These are phyloP conservation scores for Conticribra guillardii DNA, from an alignment of 108 stramenopile species.

Conservation along the genomic window DNA sequence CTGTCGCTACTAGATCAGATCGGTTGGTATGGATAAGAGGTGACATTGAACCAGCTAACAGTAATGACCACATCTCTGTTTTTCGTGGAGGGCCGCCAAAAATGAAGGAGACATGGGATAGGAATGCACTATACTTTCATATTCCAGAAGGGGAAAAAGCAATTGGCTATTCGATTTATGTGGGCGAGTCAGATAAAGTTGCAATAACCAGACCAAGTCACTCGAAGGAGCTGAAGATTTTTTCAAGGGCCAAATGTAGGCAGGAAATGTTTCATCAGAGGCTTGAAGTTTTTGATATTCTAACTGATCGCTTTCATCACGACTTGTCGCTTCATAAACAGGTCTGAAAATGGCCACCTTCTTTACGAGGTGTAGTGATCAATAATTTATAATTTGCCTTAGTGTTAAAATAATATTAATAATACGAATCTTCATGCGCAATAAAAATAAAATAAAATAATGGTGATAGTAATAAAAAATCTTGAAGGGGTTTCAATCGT, in stretches of 20 bases:
- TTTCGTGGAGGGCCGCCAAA: constrained; percentile 9
- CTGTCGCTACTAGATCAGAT: constrained; percentile 7
- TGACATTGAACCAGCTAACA: constrained; percentile 30
- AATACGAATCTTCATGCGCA: too few relatives aligned
- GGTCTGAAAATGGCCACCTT: constrained; percentile 19
- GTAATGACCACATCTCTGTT: constrained; percentile 39
- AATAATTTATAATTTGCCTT: too few relatives aligned
- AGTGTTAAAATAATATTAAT: too few relatives aligned
- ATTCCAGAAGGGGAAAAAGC: constrained; percentile 1
- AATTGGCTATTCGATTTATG: not conserved
- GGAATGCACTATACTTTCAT: constrained; percentile 6
- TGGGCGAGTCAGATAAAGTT: not conserved
- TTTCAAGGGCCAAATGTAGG: constrained; percentile 16
- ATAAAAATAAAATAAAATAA: too few relatives aligned
- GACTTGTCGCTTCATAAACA: constrained; percentile 20
- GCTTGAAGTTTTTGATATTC: constrained; percentile 29
- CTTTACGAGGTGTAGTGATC: constrained; percentile 30
- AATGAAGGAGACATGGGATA: constrained; percentile 6
- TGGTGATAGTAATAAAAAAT: too few relatives aligned
- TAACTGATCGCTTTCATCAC: constrained; percentile 15
- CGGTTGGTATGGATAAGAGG: constrained; percentile 46
- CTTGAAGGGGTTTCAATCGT: too few relatives aligned
- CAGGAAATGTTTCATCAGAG: constrained; percentile 46
- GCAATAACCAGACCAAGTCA: not conserved
- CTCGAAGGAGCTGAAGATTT: not conserved